phyloP scores from a whole-genome alignment of 345 rosid species.

The Aquilaria malaccensis region DNA sequence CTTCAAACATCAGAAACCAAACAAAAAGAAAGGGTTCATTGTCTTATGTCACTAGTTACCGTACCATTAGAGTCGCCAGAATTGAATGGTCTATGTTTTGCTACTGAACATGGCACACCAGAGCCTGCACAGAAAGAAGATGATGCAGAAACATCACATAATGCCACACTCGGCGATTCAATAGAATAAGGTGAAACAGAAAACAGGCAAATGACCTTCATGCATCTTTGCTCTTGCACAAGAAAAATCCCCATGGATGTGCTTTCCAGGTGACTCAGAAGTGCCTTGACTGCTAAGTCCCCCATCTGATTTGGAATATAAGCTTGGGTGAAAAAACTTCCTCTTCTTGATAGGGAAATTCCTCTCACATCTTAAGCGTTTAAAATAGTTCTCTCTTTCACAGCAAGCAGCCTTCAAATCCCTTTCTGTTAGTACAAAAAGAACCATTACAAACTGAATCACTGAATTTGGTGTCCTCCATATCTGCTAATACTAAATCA shows the following conservation, averaged over 20 bases:
- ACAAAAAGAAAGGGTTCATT: slow-evolving; percentile 10
- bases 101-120: slow-evolving; percentile 35
- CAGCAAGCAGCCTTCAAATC: slow-evolving; percentile 41
- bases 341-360: slow-evolving; percentile 87
- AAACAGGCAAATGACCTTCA: slow-evolving; percentile 32
- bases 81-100: slow-evolving; percentile 35
- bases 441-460: background rate
- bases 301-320: slow-evolving; percentile 45
- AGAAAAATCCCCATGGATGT: slow-evolving; percentile 30
- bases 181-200: background rate
- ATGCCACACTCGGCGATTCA: background rate
- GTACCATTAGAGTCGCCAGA: slow-evolving; percentile 62
- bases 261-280: slow-evolving; percentile 36
- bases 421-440: slow-evolving; percentile 41
- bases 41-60: no score
- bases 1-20: slow-evolving; percentile 26
- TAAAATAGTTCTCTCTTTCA: slow-evolving; percentile 47
- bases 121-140: slow-evolving; percentile 28
- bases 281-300: slow-evolving; percentile 31
- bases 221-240: slow-evolving; percentile 28
- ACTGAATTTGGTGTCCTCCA: no score
- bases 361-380: slow-evolving; percentile 56
- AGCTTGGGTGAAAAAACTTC: slow-evolving; percentile 46
- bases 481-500: background rate
- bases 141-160: background rate